Evolutionary conservation across 2,329 filamentous ascomycete species (phyloP).

Genomic region (Pezicula radicicola): DNA sequence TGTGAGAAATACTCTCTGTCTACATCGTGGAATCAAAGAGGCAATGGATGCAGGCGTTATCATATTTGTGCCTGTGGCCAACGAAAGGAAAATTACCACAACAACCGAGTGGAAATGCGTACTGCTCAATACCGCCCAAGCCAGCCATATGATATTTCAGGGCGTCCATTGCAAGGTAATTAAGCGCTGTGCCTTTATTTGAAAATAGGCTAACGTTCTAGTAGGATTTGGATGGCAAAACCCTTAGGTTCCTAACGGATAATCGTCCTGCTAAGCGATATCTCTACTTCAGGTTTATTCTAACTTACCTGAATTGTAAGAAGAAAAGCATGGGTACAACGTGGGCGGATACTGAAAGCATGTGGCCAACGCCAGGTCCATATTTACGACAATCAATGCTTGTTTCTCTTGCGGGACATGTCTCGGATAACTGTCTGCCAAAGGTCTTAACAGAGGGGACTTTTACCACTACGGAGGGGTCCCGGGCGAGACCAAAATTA

Average conservation of each 20-base stretch:
- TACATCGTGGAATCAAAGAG: no score
- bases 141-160: not conserved
- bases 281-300: constrained; percentile 7
- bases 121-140: constrained; percentile 1
- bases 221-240: constrained; percentile 8
- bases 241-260: constrained; percentile 5
- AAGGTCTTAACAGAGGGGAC: constrained; percentile 8
- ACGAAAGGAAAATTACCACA: constrained; percentile 2
- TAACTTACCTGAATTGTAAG: constrained; percentile 4
- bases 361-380: constrained; percentile 7
- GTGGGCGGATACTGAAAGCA: not conserved
- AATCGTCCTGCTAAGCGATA: constrained; percentile 9
- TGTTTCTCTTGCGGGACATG: constrained; percentile 4
- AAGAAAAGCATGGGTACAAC: not conserved
- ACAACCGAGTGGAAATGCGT: constrained; percentile 8
- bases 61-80: constrained; percentile 3
- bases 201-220: constrained; percentile 3
- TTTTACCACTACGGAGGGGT: constrained; percentile 8
- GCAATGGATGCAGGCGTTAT: no score
- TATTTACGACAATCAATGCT: constrained; percentile 10
- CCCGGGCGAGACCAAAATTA: no score
- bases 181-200: no score
- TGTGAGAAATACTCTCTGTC: no score
- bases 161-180: no score
- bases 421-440: constrained; percentile 4